A percentile compares a stretch with the other conserved stretches of the same genome.
Evolutionary conservation across 306 rosid species (phyloP).

Genomic region (Dicorynia guianensis): DNA sequence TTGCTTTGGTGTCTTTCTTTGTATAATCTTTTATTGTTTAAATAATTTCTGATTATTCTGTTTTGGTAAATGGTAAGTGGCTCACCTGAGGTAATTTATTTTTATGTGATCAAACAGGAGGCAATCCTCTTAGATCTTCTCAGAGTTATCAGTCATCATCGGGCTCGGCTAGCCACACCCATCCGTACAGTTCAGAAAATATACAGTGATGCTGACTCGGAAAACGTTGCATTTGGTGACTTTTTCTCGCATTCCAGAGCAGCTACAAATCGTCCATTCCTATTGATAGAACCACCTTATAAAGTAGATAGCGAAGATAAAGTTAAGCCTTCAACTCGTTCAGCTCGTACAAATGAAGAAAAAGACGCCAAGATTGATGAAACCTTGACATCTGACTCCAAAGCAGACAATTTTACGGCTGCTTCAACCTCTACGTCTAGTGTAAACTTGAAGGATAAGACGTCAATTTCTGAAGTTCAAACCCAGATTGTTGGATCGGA

Average conservation of each 20-base stretch:
- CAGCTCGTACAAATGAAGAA: constrained; percentile 63
- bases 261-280: constrained; percentile 60
- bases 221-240: constrained; percentile 79
- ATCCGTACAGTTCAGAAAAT: constrained; percentile 95
- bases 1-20: constrained; percentile 22
- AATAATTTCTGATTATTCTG: not conserved
- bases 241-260: constrained; percentile 64
- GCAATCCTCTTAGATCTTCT: constrained; percentile 94
- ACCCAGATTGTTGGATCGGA: constrained; percentile 43
- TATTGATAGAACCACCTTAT: constrained; percentile 81
- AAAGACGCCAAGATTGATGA: constrained; percentile 68
- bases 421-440: constrained; percentile 47
- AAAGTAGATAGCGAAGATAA: constrained; percentile 83
- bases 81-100: constrained; percentile 28
- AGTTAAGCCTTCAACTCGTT: constrained; percentile 63
- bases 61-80: constrained; percentile 27
- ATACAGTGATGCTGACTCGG: constrained; percentile 74
- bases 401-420: constrained; percentile 51
- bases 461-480: constrained; percentile 52
- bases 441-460: constrained; percentile 48
- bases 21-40: constrained; percentile 19
- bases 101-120: constrained; percentile 71
- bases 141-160: constrained; percentile 92
- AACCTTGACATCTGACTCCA: constrained; percentile 48
- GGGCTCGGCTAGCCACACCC: constrained; percentile 94